Base-by-base conservation (phyloP, 306 rosid species). In the Senna siamea region DNA sequence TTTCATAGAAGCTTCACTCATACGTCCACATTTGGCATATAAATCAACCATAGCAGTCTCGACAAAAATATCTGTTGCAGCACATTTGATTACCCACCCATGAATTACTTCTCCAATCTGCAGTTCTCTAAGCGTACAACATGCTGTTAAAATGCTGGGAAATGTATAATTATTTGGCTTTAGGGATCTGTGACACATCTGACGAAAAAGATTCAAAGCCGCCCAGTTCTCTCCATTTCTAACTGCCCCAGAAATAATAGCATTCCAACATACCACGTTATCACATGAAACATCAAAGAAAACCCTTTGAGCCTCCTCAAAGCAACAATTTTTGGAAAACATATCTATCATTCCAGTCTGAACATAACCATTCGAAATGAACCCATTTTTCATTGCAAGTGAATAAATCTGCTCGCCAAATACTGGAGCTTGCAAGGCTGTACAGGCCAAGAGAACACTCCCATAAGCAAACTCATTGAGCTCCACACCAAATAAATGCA, bases 361-460 rank as follows among this genome's bases (percentile, higher is more conserved):
- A 73, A 87, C 71, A 73, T 73, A 83, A 57, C 86, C 88, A 67
- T 73, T 73, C 0, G 51, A 77, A 79, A 81, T 75, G 61, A 82
- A 83, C 65, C 76, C 87, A 60, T 70, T 78, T 76, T 69, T 85
- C 41, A 53, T 60, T 0, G 76, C 81, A 52, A 85, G 81, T 0
- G 83, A 65, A 76, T 83, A 88, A 37, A 88, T 81, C 43, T 70
- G 91, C 83, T 34, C 28, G 44, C 92, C 90, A 46, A 82, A 74
- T 20, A 50, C 11, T 4, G 78, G 65, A 68, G 80, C 77, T 61
- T 73, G 80, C 87, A 82, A 50, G 38, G 91, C 84, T 68, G 62
- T 52, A 65, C 96, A 88, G 20, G 94, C 92, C 0, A 87, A 84
- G 64, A 92, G 89, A 79, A 87, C 87, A 70, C 88, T 85, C 74